Conservation (phyloP, 805 yeast genomes). For the Danielozyma ontarioensis region DNA sequence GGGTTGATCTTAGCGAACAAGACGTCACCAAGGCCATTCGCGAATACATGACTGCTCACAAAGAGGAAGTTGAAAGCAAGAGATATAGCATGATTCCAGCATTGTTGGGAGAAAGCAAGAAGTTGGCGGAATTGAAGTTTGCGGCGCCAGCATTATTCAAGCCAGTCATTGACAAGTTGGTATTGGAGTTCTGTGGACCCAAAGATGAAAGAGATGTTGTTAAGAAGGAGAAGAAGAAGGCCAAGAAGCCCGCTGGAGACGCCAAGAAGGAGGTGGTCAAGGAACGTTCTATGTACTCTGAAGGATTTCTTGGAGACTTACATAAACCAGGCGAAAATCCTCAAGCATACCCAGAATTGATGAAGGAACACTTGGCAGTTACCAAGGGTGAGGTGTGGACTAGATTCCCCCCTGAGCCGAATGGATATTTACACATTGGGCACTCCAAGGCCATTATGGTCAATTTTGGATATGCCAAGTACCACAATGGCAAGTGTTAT, state of each 20-base stretch:
- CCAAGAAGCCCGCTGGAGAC: slow-evolving; percentile 13
- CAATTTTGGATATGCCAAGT: slow-evolving; percentile 94
- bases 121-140: slow-evolving; percentile 77
- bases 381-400: slow-evolving; percentile 84
- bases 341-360: slow-evolving; percentile 80
- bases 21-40: slow-evolving; percentile 57
- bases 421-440: slow-evolving; percentile 95
- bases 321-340: slow-evolving; percentile 96
- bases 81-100: slow-evolving; percentile 79
- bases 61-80: slow-evolving; percentile 56
- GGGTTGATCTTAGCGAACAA: slow-evolving; percentile 62
- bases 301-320: slow-evolving; percentile 92
- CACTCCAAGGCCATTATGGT: slow-evolving; percentile 98
- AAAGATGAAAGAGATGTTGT: slow-evolving; percentile 90
- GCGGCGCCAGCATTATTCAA: slow-evolving; percentile 85
- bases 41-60: slow-evolving; percentile 55
- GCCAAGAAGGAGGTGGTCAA: slow-evolving; percentile 5
- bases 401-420: slow-evolving; percentile 98
- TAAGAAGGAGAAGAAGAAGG: slow-evolving; percentile 68
- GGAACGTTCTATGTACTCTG: slow-evolving; percentile 78
- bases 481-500: slow-evolving; percentile 81
- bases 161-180: slow-evolving; percentile 75
- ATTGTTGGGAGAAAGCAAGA: slow-evolving; percentile 71
- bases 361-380: slow-evolving; percentile 71
- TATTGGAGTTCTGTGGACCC: slow-evolving; percentile 78